Conservation (phyloP, 192 early-diverging fungal genomes). For the Entomortierella chlamydospora region DNA sequence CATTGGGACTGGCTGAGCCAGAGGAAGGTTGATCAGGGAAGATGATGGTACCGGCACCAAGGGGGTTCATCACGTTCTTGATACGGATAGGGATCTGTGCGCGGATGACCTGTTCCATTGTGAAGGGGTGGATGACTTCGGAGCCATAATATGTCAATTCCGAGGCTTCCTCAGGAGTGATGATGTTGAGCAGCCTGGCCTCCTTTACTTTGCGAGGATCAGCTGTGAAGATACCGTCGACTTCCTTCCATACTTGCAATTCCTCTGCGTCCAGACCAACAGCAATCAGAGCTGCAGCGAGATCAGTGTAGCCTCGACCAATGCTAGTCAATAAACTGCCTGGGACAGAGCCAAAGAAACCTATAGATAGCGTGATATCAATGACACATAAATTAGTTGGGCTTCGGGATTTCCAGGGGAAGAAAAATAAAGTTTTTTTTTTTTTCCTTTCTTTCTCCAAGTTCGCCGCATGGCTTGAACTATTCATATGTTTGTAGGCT, state of each 20-base stretch:
- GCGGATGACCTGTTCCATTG: conserved; percentile 99
- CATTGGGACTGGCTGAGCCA: conserved; percentile 62
- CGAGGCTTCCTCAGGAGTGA: conserved; percentile 97
- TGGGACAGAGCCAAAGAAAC: conserved; percentile 98
- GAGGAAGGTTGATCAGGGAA: conserved; percentile 82
- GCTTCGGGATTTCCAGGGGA: neutral
- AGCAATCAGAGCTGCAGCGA: conserved; percentile 94
- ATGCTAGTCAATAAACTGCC: conserved; percentile 91
- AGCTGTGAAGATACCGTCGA: conserved; percentile 99
- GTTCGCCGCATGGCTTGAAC: too few species aligned
- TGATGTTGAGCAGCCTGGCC: conserved; percentile 88
- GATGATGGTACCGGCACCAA: conserved; percentile 93
- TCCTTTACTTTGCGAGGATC: conserved; percentile 95
- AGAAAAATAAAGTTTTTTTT: too few species aligned
- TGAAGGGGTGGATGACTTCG: conserved; percentile 98
- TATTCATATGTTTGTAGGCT: too few species aligned
- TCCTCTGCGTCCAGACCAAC: conserved; percentile 91
- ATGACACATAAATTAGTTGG: too few species aligned
- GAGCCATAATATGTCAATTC: conserved; percentile 98
- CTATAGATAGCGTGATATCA: conserved; percentile 48
- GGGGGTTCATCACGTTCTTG: conserved; percentile 97
- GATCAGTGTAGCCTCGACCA: conserved; percentile 98
- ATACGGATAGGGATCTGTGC: conserved; percentile 97
- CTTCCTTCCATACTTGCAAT: conserved; percentile 99
- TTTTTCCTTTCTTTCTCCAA: too few species aligned